Evolutionary conservation across 257 asterid species (phyloP).

Genomic region (Fraxinus cuspidata): DNA sequence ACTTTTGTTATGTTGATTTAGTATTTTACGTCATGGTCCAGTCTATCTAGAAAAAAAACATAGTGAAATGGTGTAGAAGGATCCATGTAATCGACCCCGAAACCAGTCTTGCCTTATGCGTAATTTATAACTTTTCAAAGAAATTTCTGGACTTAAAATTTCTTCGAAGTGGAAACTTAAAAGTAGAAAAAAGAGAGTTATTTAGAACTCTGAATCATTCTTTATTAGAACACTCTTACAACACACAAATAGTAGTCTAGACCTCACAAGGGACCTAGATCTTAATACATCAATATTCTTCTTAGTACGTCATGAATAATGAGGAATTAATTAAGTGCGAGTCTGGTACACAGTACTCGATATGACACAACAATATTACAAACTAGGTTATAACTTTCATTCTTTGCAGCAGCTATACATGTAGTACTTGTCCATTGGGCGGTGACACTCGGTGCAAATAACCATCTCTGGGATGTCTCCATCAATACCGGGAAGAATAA

Average conservation of each 20-base stretch:
- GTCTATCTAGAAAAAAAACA: too few relatives aligned
- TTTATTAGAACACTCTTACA: not conserved
- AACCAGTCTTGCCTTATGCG: too few relatives aligned
- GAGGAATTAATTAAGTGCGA: not conserved
- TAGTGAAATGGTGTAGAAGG: not conserved
- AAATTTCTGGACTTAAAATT: too few relatives aligned
- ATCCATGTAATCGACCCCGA: not conserved
- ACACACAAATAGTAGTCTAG: not conserved
- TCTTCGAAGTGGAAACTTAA: not conserved
- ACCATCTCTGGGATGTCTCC: conserved; percentile 72
- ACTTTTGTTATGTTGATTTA: not conserved
- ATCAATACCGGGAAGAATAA: conserved; percentile 66
- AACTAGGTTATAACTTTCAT: conserved; percentile 26
- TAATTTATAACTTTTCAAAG: too few relatives aligned
- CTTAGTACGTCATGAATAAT: not conserved
- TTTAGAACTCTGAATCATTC: not conserved
- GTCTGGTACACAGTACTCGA: not conserved
- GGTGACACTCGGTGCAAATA: conserved; percentile 74
- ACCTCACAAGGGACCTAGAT: not conserved
- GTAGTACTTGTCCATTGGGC: conserved; percentile 72
- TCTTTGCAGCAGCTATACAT: conserved; percentile 86
- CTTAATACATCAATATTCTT: not conserved
- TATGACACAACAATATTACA: not conserved
- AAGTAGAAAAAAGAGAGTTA: not conserved
- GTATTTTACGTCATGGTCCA: not conserved